Conservation (phyloP, 352 stramenopile genomes). For the Phytophthora niederhauseri region DNA sequence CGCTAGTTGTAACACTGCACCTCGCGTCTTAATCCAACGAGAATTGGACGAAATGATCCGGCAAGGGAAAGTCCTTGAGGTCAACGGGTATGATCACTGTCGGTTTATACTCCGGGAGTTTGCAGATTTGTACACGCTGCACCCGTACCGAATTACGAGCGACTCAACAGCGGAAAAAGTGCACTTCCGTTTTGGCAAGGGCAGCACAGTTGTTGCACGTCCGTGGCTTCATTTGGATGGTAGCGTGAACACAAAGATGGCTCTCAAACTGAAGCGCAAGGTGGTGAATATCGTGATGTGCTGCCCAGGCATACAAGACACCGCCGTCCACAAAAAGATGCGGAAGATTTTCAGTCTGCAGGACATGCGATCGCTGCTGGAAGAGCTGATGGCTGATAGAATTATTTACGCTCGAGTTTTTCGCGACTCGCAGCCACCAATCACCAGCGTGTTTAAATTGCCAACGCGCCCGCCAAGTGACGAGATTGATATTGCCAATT, state of each 20-base stretch:
- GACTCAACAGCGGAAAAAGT: conserved; percentile 61
- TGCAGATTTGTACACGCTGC: conserved; percentile 62
- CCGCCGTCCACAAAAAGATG: conserved; percentile 68
- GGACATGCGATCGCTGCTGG: conserved; percentile 67
- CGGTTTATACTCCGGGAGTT: conserved; percentile 59
- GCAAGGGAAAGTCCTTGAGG: conserved; percentile 53
- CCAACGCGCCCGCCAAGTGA: conserved; percentile 7
- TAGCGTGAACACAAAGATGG: conserved; percentile 54
- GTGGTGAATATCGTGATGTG: conserved; percentile 85
- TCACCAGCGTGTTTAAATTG: conserved; percentile 42
- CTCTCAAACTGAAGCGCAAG: conserved; percentile 73
- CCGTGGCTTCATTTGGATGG: conserved; percentile 85
- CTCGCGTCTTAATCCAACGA: conserved; percentile 31
- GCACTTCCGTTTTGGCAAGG: conserved; percentile 76
- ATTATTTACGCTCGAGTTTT: conserved; percentile 64
- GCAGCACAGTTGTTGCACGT: conserved; percentile 52
- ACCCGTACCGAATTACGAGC: conserved; percentile 57
- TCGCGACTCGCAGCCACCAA: conserved; percentile 19
- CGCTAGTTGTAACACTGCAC: neutral
- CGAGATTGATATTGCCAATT: conserved; percentile 15
- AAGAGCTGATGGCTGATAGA: conserved; percentile 67
- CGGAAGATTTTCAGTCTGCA: conserved; percentile 74
- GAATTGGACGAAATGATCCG: conserved; percentile 46
- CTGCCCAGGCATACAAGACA: conserved; percentile 69
- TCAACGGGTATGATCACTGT: conserved; percentile 62